A percentile compares a stretch with the other conserved stretches of the same genome.
Conservation (phyloP, 768 basidiomycete genomes). For the Boletales sp. region DNA sequence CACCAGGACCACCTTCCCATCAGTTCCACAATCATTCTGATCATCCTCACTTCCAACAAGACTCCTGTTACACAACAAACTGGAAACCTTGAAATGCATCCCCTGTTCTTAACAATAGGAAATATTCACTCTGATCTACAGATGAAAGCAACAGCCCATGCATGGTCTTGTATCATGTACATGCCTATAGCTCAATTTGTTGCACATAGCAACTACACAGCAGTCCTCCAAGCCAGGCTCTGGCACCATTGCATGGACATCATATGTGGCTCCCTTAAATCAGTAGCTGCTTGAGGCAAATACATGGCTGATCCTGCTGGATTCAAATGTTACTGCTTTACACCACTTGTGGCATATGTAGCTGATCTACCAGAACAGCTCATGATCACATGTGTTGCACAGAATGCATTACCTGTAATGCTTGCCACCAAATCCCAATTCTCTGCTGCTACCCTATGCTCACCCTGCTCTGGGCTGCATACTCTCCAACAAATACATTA, state of each 20-base stretch:
- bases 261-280: no score
- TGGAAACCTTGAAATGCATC: no score
- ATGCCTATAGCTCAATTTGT: background rate
- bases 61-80: background rate
- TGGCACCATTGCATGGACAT: no score
- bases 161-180: background rate
- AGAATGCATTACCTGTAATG: background rate
- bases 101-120: no score
- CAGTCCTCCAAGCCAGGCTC: no score
- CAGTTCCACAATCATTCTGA: constrained; percentile 31
- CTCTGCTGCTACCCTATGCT: no score
- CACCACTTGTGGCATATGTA: background rate
- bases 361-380: background rate
- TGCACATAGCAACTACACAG: background rate
- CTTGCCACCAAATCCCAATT: no score
- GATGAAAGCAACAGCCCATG: constrained; percentile 6
- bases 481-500: no score
- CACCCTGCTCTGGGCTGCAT: no score
- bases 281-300: no score
- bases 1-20: background rate
- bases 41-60: constrained; percentile 2
- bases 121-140: constrained; percentile 3
- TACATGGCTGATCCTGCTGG: no score
- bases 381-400: background rate
- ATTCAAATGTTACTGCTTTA: background rate